Evolutionary conservation across 352 stramenopile genomes (phyloP).

Genomic region (Pythium sp.): DNA sequence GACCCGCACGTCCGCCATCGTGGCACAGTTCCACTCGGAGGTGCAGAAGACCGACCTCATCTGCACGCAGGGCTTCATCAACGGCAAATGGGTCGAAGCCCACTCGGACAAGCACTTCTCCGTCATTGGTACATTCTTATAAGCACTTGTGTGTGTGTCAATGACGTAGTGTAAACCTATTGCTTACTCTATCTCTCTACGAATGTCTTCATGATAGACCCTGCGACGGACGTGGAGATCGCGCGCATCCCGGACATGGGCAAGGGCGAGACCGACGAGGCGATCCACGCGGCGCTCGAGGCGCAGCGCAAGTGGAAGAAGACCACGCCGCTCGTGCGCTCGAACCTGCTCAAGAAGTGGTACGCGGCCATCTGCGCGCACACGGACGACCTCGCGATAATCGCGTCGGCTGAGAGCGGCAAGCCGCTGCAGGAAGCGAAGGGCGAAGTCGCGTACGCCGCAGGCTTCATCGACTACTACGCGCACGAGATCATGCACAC

Average conservation of each 20-base stretch:
- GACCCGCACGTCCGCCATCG: not conserved
- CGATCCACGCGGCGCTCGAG: constrained; percentile 61
- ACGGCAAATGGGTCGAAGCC: constrained; percentile 72
- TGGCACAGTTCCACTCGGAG: constrained; percentile 43
- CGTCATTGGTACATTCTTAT: constrained; percentile 41
- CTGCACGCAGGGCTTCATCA: constrained; percentile 73
- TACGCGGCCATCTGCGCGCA: constrained; percentile 64
- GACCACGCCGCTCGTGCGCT: constrained; percentile 62
- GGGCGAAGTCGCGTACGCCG: constrained; percentile 94
- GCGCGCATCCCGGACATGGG: constrained; percentile 71
- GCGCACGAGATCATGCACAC: constrained; percentile 92
- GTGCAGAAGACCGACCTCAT: constrained; percentile 65
- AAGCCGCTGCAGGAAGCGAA: constrained; percentile 95
- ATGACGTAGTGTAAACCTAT: not conserved
- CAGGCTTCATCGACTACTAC: constrained; percentile 96
- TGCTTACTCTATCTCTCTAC: not conserved
- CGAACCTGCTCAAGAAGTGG: constrained; percentile 80
- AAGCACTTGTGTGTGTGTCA: not conserved
- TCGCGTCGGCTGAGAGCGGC: constrained; percentile 96
- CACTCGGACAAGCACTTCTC: constrained; percentile 54
- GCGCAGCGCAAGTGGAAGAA: constrained; percentile 76
- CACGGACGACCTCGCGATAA: constrained; percentile 80
- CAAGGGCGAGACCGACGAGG: constrained; percentile 56
- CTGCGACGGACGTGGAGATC: constrained; percentile 74
- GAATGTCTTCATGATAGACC: constrained; percentile 33